Conservation (phyloP, 352 stramenopile genomes). For the Globisporangium irregulare region DNA sequence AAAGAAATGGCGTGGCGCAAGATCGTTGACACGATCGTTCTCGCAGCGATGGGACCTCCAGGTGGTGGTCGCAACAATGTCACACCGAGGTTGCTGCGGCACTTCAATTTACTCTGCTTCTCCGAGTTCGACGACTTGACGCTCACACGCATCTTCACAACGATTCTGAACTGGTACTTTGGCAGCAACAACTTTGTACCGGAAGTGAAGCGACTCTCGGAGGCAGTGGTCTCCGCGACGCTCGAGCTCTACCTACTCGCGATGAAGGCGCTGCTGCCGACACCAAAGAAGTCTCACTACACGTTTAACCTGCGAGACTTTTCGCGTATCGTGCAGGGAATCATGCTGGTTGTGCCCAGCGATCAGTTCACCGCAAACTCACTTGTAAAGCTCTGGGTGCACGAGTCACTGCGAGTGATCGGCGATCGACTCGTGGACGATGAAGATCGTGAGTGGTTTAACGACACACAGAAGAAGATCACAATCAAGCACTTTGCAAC, state of each 20-base stretch:
- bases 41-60: conserved; percentile 90
- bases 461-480: conserved; percentile 86
- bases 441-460: conserved; percentile 91
- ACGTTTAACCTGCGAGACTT: conserved; percentile 96
- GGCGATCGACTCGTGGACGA: conserved; percentile 93
- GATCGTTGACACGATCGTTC: conserved; percentile 88
- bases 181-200: conserved; percentile 49
- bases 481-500: conserved; percentile 83
- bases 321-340: conserved; percentile 90
- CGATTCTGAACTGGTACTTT: conserved; percentile 90
- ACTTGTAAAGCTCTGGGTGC: conserved; percentile 91
- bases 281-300: conserved; percentile 94
- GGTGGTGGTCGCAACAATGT: conserved; percentile 90
- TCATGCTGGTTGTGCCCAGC: conserved; percentile 87
- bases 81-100: conserved; percentile 87
- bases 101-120: conserved; percentile 94
- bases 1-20: conserved; percentile 92
- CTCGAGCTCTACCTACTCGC: conserved; percentile 89
- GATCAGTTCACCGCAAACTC: conserved; percentile 79
- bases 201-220: conserved; percentile 71
- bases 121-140: conserved; percentile 93
- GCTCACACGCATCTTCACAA: conserved; percentile 91
- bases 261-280: conserved; percentile 87
- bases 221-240: conserved; percentile 85
- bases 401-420: conserved; percentile 94